Evolutionary conservation across 345 rosid species (phyloP).

Genomic region (Aquilaria yunnanensis): DNA sequence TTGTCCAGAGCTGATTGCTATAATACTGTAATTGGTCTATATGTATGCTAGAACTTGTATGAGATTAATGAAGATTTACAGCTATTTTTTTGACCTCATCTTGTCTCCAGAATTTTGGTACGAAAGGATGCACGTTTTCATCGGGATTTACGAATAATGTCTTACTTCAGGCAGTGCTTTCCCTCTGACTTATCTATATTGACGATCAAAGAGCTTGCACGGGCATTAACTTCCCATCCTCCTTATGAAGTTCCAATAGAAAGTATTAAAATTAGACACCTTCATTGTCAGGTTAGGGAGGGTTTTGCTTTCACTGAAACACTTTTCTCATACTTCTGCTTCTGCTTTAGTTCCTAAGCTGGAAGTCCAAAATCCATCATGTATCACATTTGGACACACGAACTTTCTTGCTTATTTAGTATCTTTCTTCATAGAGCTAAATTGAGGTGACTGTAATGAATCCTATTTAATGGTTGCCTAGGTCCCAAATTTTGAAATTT

Average conservation of each 20-base stretch:
- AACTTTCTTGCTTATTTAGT: not conserved
- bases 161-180: conserved; percentile 88
- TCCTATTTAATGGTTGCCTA: conserved; percentile 22
- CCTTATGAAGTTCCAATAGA: conserved; percentile 88
- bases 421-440: not conserved
- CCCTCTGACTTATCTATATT: conserved; percentile 46
- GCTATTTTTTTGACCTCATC: conserved; percentile 7
- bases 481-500: conserved; percentile 62
- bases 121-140: conserved; percentile 64
- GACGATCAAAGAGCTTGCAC: conserved; percentile 76
- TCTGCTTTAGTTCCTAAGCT: no score
- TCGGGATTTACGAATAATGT: conserved; percentile 70
- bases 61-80: not conserved
- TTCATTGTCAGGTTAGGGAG: conserved; percentile 66
- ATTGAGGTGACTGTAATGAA: not conserved
- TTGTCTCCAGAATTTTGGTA: conserved; percentile 40
- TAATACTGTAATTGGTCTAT: not conserved
- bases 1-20: conserved; percentile 2
- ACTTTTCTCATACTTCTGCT: no score
- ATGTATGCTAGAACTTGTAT: not conserved
- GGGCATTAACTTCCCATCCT: conserved; percentile 73
- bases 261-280: conserved; percentile 69
- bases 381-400: no score
- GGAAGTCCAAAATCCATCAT: no score
- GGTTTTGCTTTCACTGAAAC: not conserved